Evolutionary conservation across 1,284 basidiomycete species (phyloP).

Genomic region (Cryptococcus sp.): DNA sequence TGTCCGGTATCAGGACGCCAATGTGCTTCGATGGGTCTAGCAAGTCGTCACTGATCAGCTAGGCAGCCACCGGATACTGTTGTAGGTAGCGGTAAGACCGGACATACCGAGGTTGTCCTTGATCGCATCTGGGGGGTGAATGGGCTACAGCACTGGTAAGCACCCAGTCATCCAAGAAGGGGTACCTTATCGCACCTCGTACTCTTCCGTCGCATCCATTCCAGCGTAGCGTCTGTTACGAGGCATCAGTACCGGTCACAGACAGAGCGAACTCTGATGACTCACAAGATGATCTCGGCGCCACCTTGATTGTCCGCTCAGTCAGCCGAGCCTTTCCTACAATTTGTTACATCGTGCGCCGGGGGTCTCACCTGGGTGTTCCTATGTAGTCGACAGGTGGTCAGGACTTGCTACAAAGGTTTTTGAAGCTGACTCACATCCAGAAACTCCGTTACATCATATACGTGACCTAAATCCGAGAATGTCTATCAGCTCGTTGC

Average conservation of each 20-base stretch:
- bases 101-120: conserved; percentile 72
- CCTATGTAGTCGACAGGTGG: conserved; percentile 35
- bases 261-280: background rate
- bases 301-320: conserved; percentile 54
- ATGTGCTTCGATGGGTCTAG: conserved; percentile 52
- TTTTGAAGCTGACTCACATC: conserved; percentile 56
- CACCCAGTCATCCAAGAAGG: background rate
- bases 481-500: conserved; percentile 3
- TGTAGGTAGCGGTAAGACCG: background rate
- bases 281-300: conserved; percentile 61
- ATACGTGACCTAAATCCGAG: conserved; percentile 59
- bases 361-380: conserved; percentile 63
- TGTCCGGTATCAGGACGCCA: conserved; percentile 67
- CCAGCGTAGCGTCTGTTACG: conserved; percentile 64
- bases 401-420: background rate
- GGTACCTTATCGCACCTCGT: conserved; percentile 56
- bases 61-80: background rate
- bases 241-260: background rate
- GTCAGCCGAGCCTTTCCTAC: conserved; percentile 1
- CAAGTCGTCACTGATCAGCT: background rate
- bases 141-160: conserved; percentile 54
- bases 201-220: conserved; percentile 75
- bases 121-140: conserved; percentile 85
- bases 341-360: background rate
- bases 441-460: conserved; percentile 76